A percentile compares a stretch with the other conserved stretches of the same genome.
Evolutionary conservation across 768 basidiomycete genomes (phyloP).

Genomic region (Leccinum subgranulosum): DNA sequence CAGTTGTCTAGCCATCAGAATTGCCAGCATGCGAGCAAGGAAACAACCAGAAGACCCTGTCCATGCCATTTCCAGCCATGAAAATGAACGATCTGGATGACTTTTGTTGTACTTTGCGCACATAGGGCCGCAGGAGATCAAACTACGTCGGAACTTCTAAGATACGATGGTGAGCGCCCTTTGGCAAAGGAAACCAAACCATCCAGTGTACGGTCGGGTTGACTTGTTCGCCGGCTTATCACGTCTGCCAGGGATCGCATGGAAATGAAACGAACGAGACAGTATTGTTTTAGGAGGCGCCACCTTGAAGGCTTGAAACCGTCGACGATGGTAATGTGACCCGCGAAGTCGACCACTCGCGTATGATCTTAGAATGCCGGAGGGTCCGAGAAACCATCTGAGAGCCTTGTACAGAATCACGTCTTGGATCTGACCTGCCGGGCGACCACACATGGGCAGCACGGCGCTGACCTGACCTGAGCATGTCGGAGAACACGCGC

Average conservation of each 20-base stretch:
- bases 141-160: neutral
- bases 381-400: neutral
- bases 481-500: conserved; percentile 3
- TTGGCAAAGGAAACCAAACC: conserved; percentile 15
- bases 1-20: conserved; percentile 9
- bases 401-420: neutral
- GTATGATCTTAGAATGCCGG: neutral
- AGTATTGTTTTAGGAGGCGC: conserved; percentile 1
- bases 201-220: conserved; percentile 21
- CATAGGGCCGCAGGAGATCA: neutral
- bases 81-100: conserved; percentile 3
- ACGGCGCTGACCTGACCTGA: neutral
- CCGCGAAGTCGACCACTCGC: neutral
- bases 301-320: neutral
- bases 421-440: neutral
- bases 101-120: conserved; percentile 6
- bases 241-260: neutral
- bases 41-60: conserved; percentile 7
- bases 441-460: conserved; percentile 2
- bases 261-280: neutral
- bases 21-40: conserved; percentile 8
- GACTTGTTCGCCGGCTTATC: neutral
- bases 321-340: neutral
- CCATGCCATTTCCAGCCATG: conserved; percentile 6
- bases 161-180: conserved; percentile 3